Percentiles rank a stretch among this genome's conserved stretches.
Conservation (phyloP, 345 rosid genomes). For the Diplotaxis tenuifolia region DNA sequence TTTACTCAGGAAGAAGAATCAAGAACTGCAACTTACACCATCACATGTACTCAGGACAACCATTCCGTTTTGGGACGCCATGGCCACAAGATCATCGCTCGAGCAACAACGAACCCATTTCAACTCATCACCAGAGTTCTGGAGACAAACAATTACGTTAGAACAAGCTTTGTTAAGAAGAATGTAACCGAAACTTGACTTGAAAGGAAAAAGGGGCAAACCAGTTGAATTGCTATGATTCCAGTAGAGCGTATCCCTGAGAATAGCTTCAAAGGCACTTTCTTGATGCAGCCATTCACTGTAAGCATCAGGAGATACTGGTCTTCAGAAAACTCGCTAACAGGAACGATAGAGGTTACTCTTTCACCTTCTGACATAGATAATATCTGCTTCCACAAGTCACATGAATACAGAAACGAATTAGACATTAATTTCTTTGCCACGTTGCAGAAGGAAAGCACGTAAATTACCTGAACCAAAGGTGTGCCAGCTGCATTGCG, state of each 20-base stretch:
- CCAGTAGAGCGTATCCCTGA: slow-evolving; percentile 94
- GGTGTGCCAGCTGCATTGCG: slow-evolving; percentile 94
- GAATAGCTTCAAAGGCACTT: slow-evolving; percentile 76
- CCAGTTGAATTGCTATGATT: slow-evolving; percentile 95
- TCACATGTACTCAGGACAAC: slow-evolving; percentile 80
- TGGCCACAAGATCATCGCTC: slow-evolving; percentile 84
- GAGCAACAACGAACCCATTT: slow-evolving; percentile 92
- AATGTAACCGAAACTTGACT: not conserved
- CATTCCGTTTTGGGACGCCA: slow-evolving; percentile 97
- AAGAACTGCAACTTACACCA: slow-evolving; percentile 47
- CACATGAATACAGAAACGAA: not conserved
- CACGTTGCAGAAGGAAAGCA: not conserved
- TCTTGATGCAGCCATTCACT: slow-evolving; percentile 91
- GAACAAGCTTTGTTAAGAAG: not conserved
- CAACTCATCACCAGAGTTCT: slow-evolving; percentile 94
- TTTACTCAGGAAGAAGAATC: slow-evolving; percentile 1
- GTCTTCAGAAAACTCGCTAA: slow-evolving; percentile 75
- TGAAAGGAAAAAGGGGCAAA: slow-evolving; percentile 39
- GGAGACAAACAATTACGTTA: slow-evolving; percentile 15
- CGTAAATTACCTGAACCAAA: slow-evolving; percentile 68
- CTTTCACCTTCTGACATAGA: slow-evolving; percentile 91
- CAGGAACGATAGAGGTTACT: slow-evolving; percentile 93
- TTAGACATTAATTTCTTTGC: slow-evolving; percentile 12
- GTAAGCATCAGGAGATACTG: slow-evolving; percentile 92
- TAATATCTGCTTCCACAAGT: slow-evolving; percentile 55